Evolutionary conservation across 495 filamentous ascomycete genomes (phyloP).

Genomic region (Annulohypoxylon bovei): DNA sequence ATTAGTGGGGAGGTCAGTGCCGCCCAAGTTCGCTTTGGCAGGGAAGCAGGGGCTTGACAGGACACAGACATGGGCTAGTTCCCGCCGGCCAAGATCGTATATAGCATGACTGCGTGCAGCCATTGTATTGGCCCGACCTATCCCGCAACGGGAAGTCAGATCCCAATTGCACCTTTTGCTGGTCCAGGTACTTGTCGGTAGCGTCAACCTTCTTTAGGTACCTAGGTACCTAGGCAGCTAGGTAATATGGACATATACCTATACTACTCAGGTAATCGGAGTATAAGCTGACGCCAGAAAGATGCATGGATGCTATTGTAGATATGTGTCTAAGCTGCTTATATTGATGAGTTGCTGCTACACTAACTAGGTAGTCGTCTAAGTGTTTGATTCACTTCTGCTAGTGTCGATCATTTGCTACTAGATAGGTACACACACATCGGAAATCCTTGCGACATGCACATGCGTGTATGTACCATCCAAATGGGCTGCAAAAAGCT

Average conservation of each 20-base stretch:
- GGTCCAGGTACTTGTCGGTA: background rate
- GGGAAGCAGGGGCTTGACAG: background rate
- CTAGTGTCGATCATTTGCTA: conserved; percentile 5
- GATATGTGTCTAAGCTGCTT: too few relatives aligned
- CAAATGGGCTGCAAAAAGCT: conserved; percentile 16
- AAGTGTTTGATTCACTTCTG: background rate
- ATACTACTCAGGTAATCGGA: background rate
- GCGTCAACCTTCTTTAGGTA: conserved; percentile 1
- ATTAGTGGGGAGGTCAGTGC: conserved; percentile 12
- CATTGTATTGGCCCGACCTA: conserved; percentile 18
- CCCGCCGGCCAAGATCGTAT: conserved; percentile 7
- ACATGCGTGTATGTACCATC: background rate
- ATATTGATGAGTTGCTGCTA: background rate
- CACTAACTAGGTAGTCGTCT: background rate
- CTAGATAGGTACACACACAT: background rate
- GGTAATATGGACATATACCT: background rate
- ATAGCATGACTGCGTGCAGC: background rate
- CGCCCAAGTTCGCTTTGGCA: conserved; percentile 4
- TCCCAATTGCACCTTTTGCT: conserved; percentile 11
- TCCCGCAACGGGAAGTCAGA: conserved; percentile 21
- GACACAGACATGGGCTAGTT: background rate
- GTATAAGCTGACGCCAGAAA: background rate
- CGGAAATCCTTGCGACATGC: conserved; percentile 13
- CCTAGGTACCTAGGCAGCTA: background rate
- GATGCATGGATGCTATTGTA: background rate